Evolutionary conservation across 2,329 filamentous ascomycete genomes (phyloP).

Genomic region (Clarireedia paspali): DNA sequence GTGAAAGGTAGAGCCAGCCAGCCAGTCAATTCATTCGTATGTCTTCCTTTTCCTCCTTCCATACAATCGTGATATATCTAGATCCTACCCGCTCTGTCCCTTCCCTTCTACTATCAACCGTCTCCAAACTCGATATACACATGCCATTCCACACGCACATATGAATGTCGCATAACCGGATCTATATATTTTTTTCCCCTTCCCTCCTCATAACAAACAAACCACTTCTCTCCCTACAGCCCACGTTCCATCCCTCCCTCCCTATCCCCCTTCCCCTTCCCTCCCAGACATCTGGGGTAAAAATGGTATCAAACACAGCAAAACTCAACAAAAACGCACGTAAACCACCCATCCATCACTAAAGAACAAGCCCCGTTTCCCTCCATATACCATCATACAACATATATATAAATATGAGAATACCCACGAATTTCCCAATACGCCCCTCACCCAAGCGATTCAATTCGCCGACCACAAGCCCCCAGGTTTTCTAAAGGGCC

Average conservation of each 20-base stretch:
- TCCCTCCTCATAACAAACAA: too few relatives aligned
- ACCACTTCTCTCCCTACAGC: neutral
- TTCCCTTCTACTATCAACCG: neutral
- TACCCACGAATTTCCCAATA: neutral
- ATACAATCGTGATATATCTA: neutral
- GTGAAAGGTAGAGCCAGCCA: too few relatives aligned
- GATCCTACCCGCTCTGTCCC: neutral
- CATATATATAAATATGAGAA: too few relatives aligned
- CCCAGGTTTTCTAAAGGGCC: too few relatives aligned
- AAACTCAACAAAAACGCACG: neutral
- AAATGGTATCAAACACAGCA: neutral
- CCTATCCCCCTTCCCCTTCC: neutral
- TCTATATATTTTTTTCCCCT: too few relatives aligned
- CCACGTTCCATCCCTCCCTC: neutral
- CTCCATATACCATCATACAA: too few relatives aligned
- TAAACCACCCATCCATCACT: neutral
- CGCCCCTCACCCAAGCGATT: neutral
- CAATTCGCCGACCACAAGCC: too few relatives aligned
- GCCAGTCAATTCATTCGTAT: neutral
- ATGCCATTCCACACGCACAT: too few relatives aligned
- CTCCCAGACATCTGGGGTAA: neutral
- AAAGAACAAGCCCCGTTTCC: neutral
- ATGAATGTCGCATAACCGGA: too few relatives aligned
- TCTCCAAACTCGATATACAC: too few relatives aligned
- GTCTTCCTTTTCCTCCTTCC: neutral